Base-by-base conservation (phyloP, 2,329 filamentous ascomycete species). In the Cercospora sp. region DNA sequence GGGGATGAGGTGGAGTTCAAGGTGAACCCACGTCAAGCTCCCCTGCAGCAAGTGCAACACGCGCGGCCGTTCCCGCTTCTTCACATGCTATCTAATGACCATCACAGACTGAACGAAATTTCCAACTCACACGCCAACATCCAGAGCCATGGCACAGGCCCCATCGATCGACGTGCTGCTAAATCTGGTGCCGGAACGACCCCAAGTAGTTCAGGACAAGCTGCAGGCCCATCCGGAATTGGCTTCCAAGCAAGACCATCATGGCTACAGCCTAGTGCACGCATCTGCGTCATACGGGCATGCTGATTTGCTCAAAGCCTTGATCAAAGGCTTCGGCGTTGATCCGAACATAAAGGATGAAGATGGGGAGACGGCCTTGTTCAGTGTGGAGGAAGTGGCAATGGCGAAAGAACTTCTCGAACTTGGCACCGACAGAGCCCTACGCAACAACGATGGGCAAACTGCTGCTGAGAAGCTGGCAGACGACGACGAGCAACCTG, bases 251-350 rank as follows among this genome's bases (percentile, higher is more conserved):
- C 92, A 97, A 81, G 95, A 99, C 80, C 89, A 91, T 68, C 91
- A 97, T 76, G 95, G 95, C 75, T 99, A 99, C 83, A 97, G 93
- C 58, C 88, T 98, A 28, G 84, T 98, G 60, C 95, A 99, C 80
- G 95, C 95, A 63, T 93, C 94, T 16, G 90, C 92, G 18, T 97
- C 94, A 73, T 99, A 98, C 85, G 91, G 90, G 78, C 94, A 98
- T 78, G 82, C 92, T 40, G 87, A 91, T 65, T 88, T 99, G 16
- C 86, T 97, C 16, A 90, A 91, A 68, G 80, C 88, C 0, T 86
- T 99, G 5, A 84, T 97, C 30, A 84, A 84, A 58, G 91, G 94
- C 36, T 92, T 94, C 80, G 81, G 88, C 12, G 94, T 94, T 26
- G 84, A 94, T 68, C 87, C 93, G 59, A 90, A 97, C 78, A 83